Base-by-base conservation (phyloP, 2,329 filamentous ascomycete species). In the Leptoxyphium fumago region DNA sequence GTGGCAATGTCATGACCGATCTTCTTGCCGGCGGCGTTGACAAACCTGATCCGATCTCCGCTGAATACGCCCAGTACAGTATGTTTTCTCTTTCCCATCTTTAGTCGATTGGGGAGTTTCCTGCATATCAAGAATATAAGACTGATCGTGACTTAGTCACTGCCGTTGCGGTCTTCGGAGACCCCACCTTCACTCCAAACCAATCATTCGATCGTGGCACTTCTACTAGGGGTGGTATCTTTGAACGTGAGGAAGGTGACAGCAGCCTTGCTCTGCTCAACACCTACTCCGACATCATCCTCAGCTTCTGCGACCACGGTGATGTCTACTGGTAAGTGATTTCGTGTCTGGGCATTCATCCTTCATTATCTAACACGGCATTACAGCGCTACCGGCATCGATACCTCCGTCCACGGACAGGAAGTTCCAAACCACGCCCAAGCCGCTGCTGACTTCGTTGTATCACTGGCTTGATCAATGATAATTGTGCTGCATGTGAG, bases 91-190 rank as follows among this genome's bases (percentile, higher is more conserved):
- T 4, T 36, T 15, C 21, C 21, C 21, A 26, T 26, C 21, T 26
- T 7, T 26, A 26, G n/a, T n/a, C n/a, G 30, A 14, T 13, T 41
- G 14, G 10, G 32, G 29, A 15, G 38, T 40, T 14, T 9, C 9
- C n/a, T 15, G 41, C 21, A 2, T 7, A 18, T 5, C 26, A n/a
- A 14, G 6, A 11, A 28, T 29, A 4, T 30, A 26, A 26, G 29
- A 17, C 48, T 46, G 11, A 45, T 36, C 40, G 47, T 17, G 38
- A 9, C 2, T 11, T 36, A 60, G 56, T 61, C 40, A 48, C 55
- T n/a, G 61, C 58, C 15, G 53, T 60, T 14, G 52, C 59, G n/a
- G 53, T 60, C 38, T 62, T 64, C 53, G 62, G 61, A 10, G 63
- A 64, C 43, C 63, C 62, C 7, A 50, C 55, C 2, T 57, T 56